Conservation (phyloP, 768 basidiomycete genomes). For the Lentinula edodes region DNA sequence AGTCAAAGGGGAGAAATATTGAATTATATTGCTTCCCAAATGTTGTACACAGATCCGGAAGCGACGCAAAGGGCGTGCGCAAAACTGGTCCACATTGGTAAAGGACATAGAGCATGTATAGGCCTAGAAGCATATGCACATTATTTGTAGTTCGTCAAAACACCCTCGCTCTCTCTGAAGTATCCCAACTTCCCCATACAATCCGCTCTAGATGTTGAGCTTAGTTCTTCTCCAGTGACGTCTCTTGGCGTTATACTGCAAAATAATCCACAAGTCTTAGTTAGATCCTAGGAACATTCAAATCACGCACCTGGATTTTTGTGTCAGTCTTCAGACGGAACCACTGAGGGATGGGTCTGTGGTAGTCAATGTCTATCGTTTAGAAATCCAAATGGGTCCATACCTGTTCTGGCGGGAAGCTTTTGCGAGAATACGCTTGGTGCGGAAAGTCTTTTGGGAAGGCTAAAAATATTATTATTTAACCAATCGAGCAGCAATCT, state of each 20-base stretch:
- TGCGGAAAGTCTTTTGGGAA: constrained; percentile 98
- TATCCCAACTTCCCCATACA: background rate
- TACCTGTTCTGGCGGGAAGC: constrained; percentile 93
- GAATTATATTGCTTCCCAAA: background rate
- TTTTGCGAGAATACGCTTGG: constrained; percentile 97
- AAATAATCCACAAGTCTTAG: background rate
- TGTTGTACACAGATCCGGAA: background rate
- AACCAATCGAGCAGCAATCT: background rate
- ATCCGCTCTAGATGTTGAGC: constrained; percentile 76
- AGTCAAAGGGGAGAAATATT: background rate
- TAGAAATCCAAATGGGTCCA: constrained; percentile 15
- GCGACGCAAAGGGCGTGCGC: background rate
- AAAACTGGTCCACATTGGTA: background rate
- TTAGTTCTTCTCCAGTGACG: constrained; percentile 99
- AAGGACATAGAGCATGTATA: background rate
- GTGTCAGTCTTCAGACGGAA: constrained; percentile 96
- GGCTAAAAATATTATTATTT: constrained; percentile 50
- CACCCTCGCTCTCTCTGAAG: background rate
- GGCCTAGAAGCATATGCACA: background rate
- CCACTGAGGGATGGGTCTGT: constrained; percentile 97
- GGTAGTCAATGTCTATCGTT: background rate
- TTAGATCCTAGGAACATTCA: background rate
- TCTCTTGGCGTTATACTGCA: constrained; percentile 88
- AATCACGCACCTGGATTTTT: constrained; percentile 75
- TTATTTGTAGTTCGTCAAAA: background rate